Conservation (phyloP, 2,329 filamentous ascomycete genomes). For the Paraphaeosphaeria minitans region DNA sequence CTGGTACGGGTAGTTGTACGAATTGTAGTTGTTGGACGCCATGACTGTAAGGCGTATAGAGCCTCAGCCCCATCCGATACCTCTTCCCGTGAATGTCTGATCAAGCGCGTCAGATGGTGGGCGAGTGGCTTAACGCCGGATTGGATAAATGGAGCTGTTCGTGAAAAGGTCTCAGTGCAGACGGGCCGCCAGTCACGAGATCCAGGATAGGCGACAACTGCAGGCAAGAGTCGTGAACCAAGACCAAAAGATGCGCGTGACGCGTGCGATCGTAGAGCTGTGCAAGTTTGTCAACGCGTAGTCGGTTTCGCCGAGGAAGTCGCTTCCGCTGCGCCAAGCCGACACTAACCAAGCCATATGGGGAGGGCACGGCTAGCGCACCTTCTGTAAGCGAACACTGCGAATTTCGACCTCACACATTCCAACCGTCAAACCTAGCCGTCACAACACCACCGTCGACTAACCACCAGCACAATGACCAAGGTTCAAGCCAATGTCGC, state of each 20-base stretch:
- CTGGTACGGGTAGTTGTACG: slow-evolving; percentile 34
- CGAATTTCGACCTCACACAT: slow-evolving; percentile 23
- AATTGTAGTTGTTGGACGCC: slow-evolving; percentile 34
- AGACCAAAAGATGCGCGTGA: neutral
- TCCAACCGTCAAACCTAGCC: slow-evolving; percentile 11
- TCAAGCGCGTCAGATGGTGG: slow-evolving; percentile 12
- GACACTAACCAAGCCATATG: too few species aligned
- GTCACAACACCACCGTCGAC: slow-evolving; percentile 36
- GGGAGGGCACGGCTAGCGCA: slow-evolving; percentile 5
- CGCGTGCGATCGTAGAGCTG: slow-evolving; percentile 10
- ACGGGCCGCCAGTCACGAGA: neutral
- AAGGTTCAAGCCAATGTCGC: slow-evolving; percentile 68
- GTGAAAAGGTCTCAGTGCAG: neutral
- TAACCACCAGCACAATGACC: slow-evolving; percentile 63
- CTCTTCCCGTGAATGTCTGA: slow-evolving; percentile 8
- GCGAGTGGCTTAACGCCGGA: slow-evolving; percentile 8
- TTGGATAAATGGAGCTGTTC: neutral
- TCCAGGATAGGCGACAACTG: neutral
- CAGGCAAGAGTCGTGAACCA: neutral
- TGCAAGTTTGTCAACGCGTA: neutral
- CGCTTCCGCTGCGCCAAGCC: neutral
- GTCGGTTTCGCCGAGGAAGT: slow-evolving; percentile 5
- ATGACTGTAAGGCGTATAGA: slow-evolving; percentile 22
- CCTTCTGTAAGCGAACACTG: slow-evolving; percentile 21
- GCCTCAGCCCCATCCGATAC: slow-evolving; percentile 8